Base-by-base conservation (phyloP, 2,329 filamentous ascomycete genomes). In the Trichoderma atroviride region DNA sequence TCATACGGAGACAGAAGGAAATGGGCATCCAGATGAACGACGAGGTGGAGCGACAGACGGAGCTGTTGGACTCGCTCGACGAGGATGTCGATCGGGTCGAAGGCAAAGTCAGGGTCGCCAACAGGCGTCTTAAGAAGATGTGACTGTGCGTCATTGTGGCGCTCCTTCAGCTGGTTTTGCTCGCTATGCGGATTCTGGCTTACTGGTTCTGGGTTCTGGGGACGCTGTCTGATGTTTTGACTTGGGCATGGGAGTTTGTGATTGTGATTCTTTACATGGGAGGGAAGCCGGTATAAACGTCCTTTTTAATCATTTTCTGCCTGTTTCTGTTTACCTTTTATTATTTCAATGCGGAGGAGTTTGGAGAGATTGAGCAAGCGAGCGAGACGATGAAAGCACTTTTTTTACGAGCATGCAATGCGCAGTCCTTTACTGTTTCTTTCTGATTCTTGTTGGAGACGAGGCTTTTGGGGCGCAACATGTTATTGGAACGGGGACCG, bases 1-100 rank as follows among this genome's bases (percentile, higher is more conserved):
- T 93, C 59, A 89, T 95, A 58, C 83, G 89, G 59, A 83, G 91
- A 70, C 91, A 95, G 82, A 90, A 87, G 76, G 90, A 94, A 79
- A 92, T 95, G 87, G 92, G 92, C 0, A 82, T 92, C 58, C 86
- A 89, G 69, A 94, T 96, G 75, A 87, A 92, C 72, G 86, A 89
- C 61, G 92, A 95, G 81, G 84, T 94, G 68, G 86, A 89, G 65
- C 80, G 87, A 73, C 92, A 95, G 81, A 91, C 88, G 67, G 85
- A 88, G 77, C 87, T 93, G 86, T 82, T 96, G 35, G 86, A 88
- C 14, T 79, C 88, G 73, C 77, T 94, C 71, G 89, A 91, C 72
- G 83, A 88, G 68, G 91, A 94, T 79, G 85, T 86, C 3, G 88
- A 90, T 71, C 83, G 90, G 6, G 83, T 93, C 19, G 84, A 86